Conservation (phyloP, 345 rosid genomes). For the Populus tremula region DNA sequence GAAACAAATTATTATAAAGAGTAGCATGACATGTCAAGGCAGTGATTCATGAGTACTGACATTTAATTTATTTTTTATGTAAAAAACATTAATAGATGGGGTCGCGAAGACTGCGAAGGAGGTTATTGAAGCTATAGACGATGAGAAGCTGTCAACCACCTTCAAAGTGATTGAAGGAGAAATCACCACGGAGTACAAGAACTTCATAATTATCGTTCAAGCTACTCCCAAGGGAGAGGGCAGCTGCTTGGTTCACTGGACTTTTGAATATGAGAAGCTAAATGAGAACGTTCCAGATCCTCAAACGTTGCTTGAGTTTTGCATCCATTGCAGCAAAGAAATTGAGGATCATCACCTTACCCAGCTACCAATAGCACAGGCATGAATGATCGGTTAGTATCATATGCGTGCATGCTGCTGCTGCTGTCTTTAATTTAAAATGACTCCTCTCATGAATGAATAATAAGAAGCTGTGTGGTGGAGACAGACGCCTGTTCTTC, state of each 20-base stretch:
- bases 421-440: not conserved
- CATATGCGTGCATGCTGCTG: not conserved
- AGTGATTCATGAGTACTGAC: too few relatives aligned
- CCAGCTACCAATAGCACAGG: not conserved
- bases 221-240: slow-evolving; percentile 23
- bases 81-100: slow-evolving; percentile 1
- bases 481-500: not conserved
- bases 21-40: too few relatives aligned
- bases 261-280: not conserved
- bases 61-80: too few relatives aligned
- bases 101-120: slow-evolving; percentile 23
- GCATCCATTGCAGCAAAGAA: slow-evolving; percentile 15
- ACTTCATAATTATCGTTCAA: slow-evolving; percentile 2
- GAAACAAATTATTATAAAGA: too few relatives aligned
- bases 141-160: slow-evolving; percentile 26
- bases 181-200: slow-evolving; percentile 34
- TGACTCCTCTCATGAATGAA: too few relatives aligned
- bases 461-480: not conserved
- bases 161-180: slow-evolving; percentile 42
- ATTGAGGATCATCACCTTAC: slow-evolving; percentile 16
- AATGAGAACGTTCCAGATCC: slow-evolving; percentile 14
- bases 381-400: not conserved
- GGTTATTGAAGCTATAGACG: slow-evolving; percentile 36
- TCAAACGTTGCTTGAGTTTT: not conserved
- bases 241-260: slow-evolving; percentile 2